Base-by-base conservation (phyloP, 768 basidiomycete species). In the Dacryopinax spathularia region DNA sequence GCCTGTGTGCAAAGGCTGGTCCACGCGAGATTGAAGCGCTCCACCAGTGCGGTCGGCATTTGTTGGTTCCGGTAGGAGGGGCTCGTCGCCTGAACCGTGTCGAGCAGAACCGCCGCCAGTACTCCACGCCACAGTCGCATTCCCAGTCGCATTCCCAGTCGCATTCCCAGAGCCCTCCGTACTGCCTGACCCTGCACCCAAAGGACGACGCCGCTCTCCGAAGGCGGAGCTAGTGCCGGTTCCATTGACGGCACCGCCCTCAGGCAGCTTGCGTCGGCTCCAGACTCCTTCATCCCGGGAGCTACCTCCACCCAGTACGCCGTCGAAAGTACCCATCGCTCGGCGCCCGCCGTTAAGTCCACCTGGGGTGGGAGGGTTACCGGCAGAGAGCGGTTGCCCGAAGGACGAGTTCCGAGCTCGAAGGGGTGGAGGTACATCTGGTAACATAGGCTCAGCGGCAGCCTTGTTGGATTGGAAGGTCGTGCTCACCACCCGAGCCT, bases 11-110 rank as follows among this genome's bases (percentile, higher is more conserved):
- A 67, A 37, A 65, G 16, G 27, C 60, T 5, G 69, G 66, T 64
- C 72, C 63, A 70, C 72, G 72, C 36, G 65, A 31, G 27, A 34
- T 12, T 43, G 60, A 35, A 33, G 60, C 31, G 41, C 20, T 34
- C 60, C 44, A 5, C 65, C 35, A 2, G 64, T 39, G 9, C 35
- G 60, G 4, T 63, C 60, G 2, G 37, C 48, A 20, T 43, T 39
- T 34, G 35, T 7, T 15, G 20, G 9, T 31, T 48, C 27, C 2
- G 31, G 37, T 34, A 60, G 13, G 60, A 41, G 35, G 7, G 10
- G 13, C 13, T 61, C 60, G 27, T 35, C 20, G 27, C n/a, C 27
- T 7, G 25, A 37, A 25, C 33, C n/a, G 18, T 22, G 20, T 2
- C 27, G 63, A 25, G 22, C 63, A 16, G 22, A 29, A 10, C 7